Evolutionary conservation across 768 basidiomycete species (phyloP).

Genomic region (Grammothele lineata): DNA sequence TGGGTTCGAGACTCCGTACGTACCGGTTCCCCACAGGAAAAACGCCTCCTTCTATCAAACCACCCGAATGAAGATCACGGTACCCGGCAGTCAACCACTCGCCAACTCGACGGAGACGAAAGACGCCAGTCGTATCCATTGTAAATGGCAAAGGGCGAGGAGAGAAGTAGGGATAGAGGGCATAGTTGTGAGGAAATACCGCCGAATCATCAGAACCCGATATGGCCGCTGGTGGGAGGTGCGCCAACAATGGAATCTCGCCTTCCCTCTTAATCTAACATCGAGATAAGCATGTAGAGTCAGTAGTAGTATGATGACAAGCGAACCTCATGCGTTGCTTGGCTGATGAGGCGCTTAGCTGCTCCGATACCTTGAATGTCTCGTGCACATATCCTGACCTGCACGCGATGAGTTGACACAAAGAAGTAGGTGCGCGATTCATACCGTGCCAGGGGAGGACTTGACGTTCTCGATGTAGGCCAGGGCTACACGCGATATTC

Average conservation of each 20-base stretch:
- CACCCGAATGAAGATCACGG: too few relatives aligned
- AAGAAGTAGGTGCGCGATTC: too few relatives aligned
- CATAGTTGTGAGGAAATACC: slow-evolving; percentile 40
- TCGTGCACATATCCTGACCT: slow-evolving; percentile 58
- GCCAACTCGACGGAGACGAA: slow-evolving; percentile 58
- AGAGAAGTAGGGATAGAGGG: slow-evolving; percentile 65
- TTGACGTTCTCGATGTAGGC: slow-evolving; percentile 57
- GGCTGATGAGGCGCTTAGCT: slow-evolving; percentile 51
- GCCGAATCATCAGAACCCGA: slow-evolving; percentile 1
- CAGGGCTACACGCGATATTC: slow-evolving; percentile 64
- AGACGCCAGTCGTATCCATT: slow-evolving; percentile 38
- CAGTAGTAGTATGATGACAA: not conserved
- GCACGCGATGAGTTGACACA: not conserved
- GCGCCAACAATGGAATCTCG: slow-evolving; percentile 14
- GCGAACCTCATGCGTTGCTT: slow-evolving; percentile 50
- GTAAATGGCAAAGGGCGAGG: slow-evolving; percentile 47
- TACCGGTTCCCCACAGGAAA: too few relatives aligned
- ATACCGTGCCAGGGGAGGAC: slow-evolving; percentile 38
- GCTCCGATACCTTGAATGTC: slow-evolving; percentile 33
- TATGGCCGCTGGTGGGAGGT: slow-evolving; percentile 15
- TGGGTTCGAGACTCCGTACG: too few relatives aligned
- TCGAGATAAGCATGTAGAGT: too few relatives aligned
- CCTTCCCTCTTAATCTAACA: not conserved
- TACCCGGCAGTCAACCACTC: slow-evolving; percentile 39
- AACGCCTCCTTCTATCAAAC: too few relatives aligned